These are phyloP conservation scores for Mortierella sp. DNA, from an alignment of 371 early-diverging fungal species.

Conservation along the genomic window DNA sequence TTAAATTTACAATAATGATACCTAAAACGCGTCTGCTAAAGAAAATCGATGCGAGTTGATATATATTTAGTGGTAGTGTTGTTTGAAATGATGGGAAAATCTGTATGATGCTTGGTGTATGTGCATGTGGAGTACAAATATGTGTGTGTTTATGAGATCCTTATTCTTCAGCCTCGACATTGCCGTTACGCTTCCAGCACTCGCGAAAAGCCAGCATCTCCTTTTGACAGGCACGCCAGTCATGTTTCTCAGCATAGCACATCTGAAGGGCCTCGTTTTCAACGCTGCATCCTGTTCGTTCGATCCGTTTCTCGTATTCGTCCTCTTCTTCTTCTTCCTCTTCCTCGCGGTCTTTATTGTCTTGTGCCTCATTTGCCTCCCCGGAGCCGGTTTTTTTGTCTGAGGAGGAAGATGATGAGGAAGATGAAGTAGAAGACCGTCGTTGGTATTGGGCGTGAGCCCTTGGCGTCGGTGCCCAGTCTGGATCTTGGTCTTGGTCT, in stretches of 20 bases:
- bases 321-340: slow-evolving; percentile 66
- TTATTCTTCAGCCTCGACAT: slow-evolving; percentile 37
- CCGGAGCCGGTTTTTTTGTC: not conserved
- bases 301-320: slow-evolving; percentile 72
- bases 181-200: slow-evolving; percentile 72
- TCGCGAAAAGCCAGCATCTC: slow-evolving; percentile 79
- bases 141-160: not conserved
- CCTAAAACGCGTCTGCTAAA: too few species aligned
- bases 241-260: slow-evolving; percentile 80
- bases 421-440: slow-evolving; percentile 1
- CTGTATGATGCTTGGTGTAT: too few species aligned
- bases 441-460: slow-evolving; percentile 33
- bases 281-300: slow-evolving; percentile 75
- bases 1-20: too few species aligned
- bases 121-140: not conserved
- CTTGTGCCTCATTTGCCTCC: not conserved
- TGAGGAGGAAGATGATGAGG: not conserved
- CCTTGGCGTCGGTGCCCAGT: slow-evolving; percentile 40
- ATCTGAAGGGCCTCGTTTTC: slow-evolving; percentile 81
- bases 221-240: slow-evolving; percentile 80
- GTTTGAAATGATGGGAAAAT: too few species aligned
- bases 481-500: slow-evolving; percentile 20
- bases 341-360: slow-evolving; percentile 10
- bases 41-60: too few species aligned
- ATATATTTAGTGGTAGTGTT: too few species aligned